Conservation (phyloP, 208 protist genomes). For the Crithidia sp. region DNA sequence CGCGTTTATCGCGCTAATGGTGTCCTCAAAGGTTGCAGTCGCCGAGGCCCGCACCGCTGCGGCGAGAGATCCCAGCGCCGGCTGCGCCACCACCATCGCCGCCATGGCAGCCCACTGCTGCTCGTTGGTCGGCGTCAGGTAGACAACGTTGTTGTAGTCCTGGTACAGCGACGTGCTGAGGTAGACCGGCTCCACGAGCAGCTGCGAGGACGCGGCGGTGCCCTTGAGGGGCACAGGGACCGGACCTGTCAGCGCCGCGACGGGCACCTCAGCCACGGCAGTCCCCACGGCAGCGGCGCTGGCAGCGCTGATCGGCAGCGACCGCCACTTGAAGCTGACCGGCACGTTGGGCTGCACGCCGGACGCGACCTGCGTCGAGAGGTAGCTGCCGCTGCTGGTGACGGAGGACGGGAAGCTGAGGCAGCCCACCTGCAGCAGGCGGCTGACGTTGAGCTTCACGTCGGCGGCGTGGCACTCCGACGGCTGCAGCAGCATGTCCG, state of each 20-base stretch:
- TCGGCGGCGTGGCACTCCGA: conserved; percentile 19
- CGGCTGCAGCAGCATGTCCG: conserved; percentile 14
- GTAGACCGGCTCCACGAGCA: conserved; percentile 24
- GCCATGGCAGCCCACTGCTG: conserved; percentile 32
- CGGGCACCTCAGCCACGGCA: neutral
- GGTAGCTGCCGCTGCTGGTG: conserved; percentile 4
- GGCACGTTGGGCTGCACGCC: neutral
- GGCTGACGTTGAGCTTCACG: conserved; percentile 17
- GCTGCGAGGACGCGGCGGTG: neutral
- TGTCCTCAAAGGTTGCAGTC: neutral
- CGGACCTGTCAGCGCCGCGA: conserved; percentile 5
- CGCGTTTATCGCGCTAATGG: neutral
- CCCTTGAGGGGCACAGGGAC: neutral
- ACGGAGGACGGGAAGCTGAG: neutral
- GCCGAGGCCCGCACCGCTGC: neutral
- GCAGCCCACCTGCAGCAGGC: conserved; percentile 15
- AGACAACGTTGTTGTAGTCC: conserved; percentile 26
- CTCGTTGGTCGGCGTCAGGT: conserved; percentile 32
- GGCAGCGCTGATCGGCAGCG: neutral
- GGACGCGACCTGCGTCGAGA: conserved; percentile 9
- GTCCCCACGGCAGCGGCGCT: neutral
- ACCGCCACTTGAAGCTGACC: neutral
- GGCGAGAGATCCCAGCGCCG: neutral
- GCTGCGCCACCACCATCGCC: conserved; percentile 4
- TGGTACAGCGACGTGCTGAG: conserved; percentile 19